Conservation (phyloP, 1,139 yeast genomes). For the Blastobotrys buckinghamii region DNA sequence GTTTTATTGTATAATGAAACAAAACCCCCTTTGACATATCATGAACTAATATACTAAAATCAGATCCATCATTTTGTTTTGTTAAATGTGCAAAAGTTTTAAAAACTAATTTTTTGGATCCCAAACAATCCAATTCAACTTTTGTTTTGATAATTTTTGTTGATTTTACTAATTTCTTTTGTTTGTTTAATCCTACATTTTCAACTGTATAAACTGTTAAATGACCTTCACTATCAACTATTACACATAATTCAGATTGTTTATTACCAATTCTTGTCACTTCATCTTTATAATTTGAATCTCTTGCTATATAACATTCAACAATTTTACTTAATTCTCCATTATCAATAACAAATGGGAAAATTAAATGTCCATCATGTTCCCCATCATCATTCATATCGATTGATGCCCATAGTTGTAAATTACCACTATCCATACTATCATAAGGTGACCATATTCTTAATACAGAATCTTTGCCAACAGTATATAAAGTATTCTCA, state of each 20-base stretch:
- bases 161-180: conserved; percentile 7
- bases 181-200: conserved; percentile 11
- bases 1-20: conserved; percentile 28
- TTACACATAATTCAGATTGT: conserved; percentile 12
- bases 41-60: conserved; percentile 40
- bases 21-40: conserved; percentile 49
- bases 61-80: conserved; percentile 12
- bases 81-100: conserved; percentile 8
- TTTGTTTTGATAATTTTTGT: conserved; percentile 1
- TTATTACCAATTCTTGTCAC: conserved; percentile 9
- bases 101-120: neutral
- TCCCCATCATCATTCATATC: conserved; percentile 28
- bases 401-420: conserved; percentile 55
- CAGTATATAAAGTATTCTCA: conserved; percentile 50
- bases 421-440: conserved; percentile 32
- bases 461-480: conserved; percentile 49
- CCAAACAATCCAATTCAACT: neutral
- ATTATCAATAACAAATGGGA: conserved; percentile 40
- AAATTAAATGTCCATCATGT: neutral
- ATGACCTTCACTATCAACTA: conserved; percentile 4
- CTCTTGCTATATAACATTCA: conserved; percentile 27
- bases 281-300: conserved; percentile 20
- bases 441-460: conserved; percentile 74
- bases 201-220: conserved; percentile 11
- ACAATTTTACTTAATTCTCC: conserved; percentile 41